Conservation (phyloP, 768 basidiomycete species). For the Mycena rebaudengoi region DNA sequence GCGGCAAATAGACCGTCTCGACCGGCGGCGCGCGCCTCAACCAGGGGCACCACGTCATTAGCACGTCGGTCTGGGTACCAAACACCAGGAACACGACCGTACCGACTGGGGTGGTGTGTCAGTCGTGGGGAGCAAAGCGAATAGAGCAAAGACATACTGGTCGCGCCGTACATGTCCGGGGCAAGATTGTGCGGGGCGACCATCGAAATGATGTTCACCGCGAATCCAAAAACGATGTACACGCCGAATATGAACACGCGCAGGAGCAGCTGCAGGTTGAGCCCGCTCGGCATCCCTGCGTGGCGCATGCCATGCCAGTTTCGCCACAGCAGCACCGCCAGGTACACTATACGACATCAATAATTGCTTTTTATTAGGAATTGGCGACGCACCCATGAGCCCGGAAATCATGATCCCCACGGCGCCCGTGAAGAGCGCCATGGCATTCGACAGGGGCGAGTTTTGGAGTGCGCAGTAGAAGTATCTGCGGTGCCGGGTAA, state of each 20-base stretch:
- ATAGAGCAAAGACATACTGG: conserved; percentile 31
- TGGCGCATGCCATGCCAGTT: conserved; percentile 40
- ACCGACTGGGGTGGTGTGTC: conserved; percentile 35
- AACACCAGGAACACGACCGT: conserved; percentile 47
- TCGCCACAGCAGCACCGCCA: conserved; percentile 39
- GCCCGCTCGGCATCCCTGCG: conserved; percentile 34
- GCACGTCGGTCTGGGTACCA: conserved; percentile 47
- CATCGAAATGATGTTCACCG: conserved; percentile 39
- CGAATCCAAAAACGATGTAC: conserved; percentile 42
- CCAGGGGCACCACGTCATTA: conserved; percentile 47
- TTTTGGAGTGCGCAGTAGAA: conserved; percentile 43
- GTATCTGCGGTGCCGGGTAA: conserved; percentile 30
- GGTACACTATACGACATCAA: conserved; percentile 31
- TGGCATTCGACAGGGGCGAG: conserved; percentile 32
- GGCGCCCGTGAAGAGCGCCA: conserved; percentile 35
- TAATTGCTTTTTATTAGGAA: not conserved
- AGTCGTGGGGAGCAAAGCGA: not conserved
- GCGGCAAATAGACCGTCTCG: conserved; percentile 6
- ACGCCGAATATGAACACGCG: conserved; percentile 45
- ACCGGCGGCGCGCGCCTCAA: not conserved
- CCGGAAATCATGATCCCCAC: conserved; percentile 39
- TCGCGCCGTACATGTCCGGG: conserved; percentile 45
- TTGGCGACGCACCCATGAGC: conserved; percentile 35
- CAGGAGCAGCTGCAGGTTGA: conserved; percentile 38
- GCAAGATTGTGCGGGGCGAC: conserved; percentile 29